These are phyloP conservation scores for Calocybe indica DNA, from an alignment of 768 basidiomycete genomes.

Conservation along the genomic window DNA sequence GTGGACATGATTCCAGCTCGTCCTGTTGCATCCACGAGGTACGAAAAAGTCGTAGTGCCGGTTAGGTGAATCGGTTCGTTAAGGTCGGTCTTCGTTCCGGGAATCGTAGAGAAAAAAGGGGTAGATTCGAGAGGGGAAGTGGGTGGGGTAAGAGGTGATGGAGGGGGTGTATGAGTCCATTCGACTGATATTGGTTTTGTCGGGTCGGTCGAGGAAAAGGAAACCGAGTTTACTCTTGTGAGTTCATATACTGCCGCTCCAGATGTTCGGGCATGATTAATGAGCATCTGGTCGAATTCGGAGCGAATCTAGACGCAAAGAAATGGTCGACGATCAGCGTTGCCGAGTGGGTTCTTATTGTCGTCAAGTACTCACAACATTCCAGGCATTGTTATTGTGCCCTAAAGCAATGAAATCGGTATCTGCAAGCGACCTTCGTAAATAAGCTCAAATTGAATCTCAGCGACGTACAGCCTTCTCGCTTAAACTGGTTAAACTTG, in stretches of 20 bases:
- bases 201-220: constrained; percentile 34
- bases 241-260: constrained; percentile 50
- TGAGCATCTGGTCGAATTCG: constrained; percentile 54
- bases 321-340: background rate
- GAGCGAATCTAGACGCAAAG: constrained; percentile 38
- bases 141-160: constrained; percentile 32
- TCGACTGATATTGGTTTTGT: constrained; percentile 44
- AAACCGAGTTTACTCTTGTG: constrained; percentile 43
- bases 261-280: constrained; percentile 47
- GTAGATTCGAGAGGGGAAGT: constrained; percentile 28
- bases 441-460: background rate
- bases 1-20: constrained; percentile 68
- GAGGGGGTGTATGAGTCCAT: constrained; percentile 44
- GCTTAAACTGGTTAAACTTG: constrained; percentile 59
- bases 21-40: constrained; percentile 70
- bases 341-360: too few relatives aligned
- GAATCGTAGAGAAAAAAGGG: constrained; percentile 16
- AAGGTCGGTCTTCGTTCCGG: background rate
- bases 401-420: constrained; percentile 56
- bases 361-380: constrained; percentile 38
- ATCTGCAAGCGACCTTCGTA: constrained; percentile 25
- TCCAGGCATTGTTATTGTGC: constrained; percentile 51
- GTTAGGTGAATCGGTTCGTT: constrained; percentile 16
- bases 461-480: constrained; percentile 50
- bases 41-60: constrained; percentile 56